Evolutionary conservation across 305 asterid species (phyloP), one percentile per base, ranked within the genome.

Genomic region (Caryopteris hybrid): DNA sequence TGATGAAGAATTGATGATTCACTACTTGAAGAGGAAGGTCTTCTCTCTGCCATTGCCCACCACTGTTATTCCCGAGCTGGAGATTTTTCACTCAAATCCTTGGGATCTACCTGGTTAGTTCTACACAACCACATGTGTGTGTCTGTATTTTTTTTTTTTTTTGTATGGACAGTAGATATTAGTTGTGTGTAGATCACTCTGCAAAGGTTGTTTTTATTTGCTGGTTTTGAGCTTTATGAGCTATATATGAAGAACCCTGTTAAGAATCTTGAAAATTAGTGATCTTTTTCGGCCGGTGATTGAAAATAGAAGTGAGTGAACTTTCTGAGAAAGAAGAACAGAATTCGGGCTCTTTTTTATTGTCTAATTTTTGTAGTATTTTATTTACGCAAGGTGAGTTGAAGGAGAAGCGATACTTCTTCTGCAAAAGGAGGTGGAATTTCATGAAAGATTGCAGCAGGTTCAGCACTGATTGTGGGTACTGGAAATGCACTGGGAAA

Each of bases 71-170:
- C 81, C 81, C 29, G 86, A 82, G 2, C 12, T 53, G 0, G 78
- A 85, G 3, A 77, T 73, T 64, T 80, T 76, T 45, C 59, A 57
- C 3, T 36, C 64, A 31, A 76, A 61, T 72, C 90, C 90, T 11
- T 68, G 80, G 80, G 84, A 83, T 47, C 75, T 83, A 33, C 84
- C 88, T 61, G 91, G 91, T 85, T 29, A 70, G 48, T 23, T 45
- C n/a, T n/a, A n/a, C n/a, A n/a, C n/a, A n/a, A n/a, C n/a, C n/a
- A n/a, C n/a, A n/a, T n/a, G n/a, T n/a, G n/a, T n/a, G n/a, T n/a
- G n/a, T n/a, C n/a, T n/a, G n/a, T n/a, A n/a, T n/a, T n/a, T n/a
- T n/a, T n/a, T n/a, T n/a, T n/a, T n/a, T n/a, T n/a, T n/a, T 25
- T 25, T 8, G 14, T 17, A 11, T 51, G 29, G 14, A 41, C 2